Evolutionary conservation across 164 flowering plant genomes (phyloP).

Genomic region (Saururus chinensis): DNA sequence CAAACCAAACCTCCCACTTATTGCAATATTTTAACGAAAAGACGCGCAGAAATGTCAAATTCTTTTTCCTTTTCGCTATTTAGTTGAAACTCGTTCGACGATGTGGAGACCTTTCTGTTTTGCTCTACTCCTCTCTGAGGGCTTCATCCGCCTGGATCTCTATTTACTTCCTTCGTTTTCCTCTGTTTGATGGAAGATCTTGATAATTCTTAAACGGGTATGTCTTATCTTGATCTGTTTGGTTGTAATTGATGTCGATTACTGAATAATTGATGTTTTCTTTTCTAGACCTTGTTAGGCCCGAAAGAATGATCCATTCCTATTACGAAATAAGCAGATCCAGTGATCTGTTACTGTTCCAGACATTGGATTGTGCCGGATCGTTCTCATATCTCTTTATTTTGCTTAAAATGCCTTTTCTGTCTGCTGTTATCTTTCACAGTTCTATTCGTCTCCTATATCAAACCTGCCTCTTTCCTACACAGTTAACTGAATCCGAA

Average conservation of each 20-base stretch:
- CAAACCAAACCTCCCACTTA: not conserved
- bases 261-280: not conserved
- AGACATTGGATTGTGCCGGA: too few species aligned
- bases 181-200: not conserved
- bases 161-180: not conserved
- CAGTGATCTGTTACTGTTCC: too few species aligned
- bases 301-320: not conserved
- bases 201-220: not conserved
- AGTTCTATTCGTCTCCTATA: too few species aligned
- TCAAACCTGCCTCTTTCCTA: too few species aligned
- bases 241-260: not conserved
- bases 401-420: too few species aligned
- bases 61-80: not conserved
- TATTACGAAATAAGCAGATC: too few species aligned
- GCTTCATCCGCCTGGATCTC: not conserved
- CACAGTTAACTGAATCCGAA: too few species aligned
- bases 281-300: not conserved
- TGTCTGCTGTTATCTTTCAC: too few species aligned
- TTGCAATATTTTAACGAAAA: not conserved
- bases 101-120: too few species aligned
- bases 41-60: not conserved
- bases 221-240: not conserved
- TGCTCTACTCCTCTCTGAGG: not conserved
- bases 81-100: not conserved
- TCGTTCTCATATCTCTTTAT: too few species aligned